Percentiles rank a stretch among this genome's conserved stretches.
phyloP scores from a whole-genome alignment of 768 basidiomycete genomes.

The Macrolepiota dolichaula region DNA sequence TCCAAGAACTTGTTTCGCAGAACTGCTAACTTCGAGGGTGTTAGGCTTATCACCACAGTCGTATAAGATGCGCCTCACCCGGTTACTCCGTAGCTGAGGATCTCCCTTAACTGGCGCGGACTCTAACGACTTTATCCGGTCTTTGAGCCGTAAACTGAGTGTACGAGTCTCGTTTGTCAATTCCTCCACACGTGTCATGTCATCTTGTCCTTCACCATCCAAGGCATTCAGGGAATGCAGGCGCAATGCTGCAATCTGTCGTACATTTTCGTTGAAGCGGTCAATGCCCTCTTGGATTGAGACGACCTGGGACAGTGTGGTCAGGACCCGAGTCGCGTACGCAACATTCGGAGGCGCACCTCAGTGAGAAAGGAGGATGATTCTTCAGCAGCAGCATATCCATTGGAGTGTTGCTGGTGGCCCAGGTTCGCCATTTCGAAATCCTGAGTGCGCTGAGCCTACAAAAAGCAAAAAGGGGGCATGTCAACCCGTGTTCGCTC shows the following conservation, averaged over 20 bases:
- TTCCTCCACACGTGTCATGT: slow-evolving; percentile 45
- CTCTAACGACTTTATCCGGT: slow-evolving; percentile 56
- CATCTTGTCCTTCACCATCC: slow-evolving; percentile 24
- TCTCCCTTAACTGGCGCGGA: slow-evolving; percentile 26
- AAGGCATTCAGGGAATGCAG: slow-evolving; percentile 34
- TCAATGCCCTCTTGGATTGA: slow-evolving; percentile 40
- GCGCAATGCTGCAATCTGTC: slow-evolving; percentile 34
- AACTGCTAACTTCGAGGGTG: slow-evolving; percentile 44
- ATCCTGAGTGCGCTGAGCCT: slow-evolving; percentile 33
- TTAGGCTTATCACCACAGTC: neutral
- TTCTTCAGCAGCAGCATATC: slow-evolving; percentile 17
- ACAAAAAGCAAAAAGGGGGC: slow-evolving; percentile 4
- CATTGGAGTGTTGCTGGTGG: slow-evolving; percentile 13
- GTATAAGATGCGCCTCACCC: slow-evolving; percentile 22
- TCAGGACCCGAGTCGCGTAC: neutral
- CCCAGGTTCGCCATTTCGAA: slow-evolving; percentile 29
- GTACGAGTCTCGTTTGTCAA: slow-evolving; percentile 58
- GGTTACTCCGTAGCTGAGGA: slow-evolving; percentile 35
- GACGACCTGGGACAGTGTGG: slow-evolving; percentile 26
- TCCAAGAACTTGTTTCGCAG: slow-evolving; percentile 72
- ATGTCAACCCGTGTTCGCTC: neutral
- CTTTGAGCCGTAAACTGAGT: slow-evolving; percentile 54
- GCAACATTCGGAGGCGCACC: slow-evolving; percentile 18
- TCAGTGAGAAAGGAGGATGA: slow-evolving; percentile 35
- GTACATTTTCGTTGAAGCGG: slow-evolving; percentile 34